phyloP scores from a whole-genome alignment of 306 rosid species.

The Cercis canadensis region DNA sequence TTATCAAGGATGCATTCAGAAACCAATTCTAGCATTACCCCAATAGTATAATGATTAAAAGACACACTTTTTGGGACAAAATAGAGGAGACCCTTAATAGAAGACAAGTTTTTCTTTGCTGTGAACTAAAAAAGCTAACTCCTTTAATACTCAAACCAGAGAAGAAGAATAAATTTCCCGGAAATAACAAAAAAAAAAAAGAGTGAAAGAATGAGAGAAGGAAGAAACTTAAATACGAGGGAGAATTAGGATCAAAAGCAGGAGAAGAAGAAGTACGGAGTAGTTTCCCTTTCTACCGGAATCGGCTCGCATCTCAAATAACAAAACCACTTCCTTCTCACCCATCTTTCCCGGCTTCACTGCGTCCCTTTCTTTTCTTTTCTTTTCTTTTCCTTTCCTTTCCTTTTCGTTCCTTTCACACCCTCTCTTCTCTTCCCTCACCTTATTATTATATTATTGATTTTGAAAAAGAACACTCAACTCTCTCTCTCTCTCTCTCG shows the following conservation, averaged over 20 bases:
- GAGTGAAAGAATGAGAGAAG: slow-evolving; percentile 16
- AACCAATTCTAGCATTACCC: slow-evolving; percentile 54
- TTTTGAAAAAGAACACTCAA: slow-evolving; percentile 38
- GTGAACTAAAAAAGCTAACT: slow-evolving; percentile 26
- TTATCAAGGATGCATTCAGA: slow-evolving; percentile 57
- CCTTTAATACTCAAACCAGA: slow-evolving; percentile 15
- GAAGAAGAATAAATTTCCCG: slow-evolving; percentile 16
- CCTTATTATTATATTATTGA: slow-evolving; percentile 27
- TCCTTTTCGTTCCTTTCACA: no score
- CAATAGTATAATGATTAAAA: slow-evolving; percentile 35
- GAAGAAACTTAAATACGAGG: slow-evolving; percentile 56
- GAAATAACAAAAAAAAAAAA: slow-evolving; percentile 2
- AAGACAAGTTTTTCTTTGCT: slow-evolving; percentile 11
- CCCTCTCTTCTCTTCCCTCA: slow-evolving; percentile 21
- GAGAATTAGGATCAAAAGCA: slow-evolving; percentile 76
- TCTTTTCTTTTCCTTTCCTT: slow-evolving; percentile 28
- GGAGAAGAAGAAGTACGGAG: slow-evolving; percentile 74
- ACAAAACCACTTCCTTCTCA: slow-evolving; percentile 46
- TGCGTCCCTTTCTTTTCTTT: slow-evolving; percentile 24
- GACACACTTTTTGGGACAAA: not conserved
- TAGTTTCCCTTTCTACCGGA: slow-evolving; percentile 79
- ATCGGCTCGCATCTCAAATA: slow-evolving; percentile 70
- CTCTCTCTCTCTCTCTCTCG: not conserved
- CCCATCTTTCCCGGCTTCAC: slow-evolving; percentile 40
- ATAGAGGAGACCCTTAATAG: slow-evolving; percentile 33